Percentiles rank a stretch among this genome's conserved stretches.
Conservation (phyloP, 129 eudicot genomes). For the Oenanthe sinensis region DNA sequence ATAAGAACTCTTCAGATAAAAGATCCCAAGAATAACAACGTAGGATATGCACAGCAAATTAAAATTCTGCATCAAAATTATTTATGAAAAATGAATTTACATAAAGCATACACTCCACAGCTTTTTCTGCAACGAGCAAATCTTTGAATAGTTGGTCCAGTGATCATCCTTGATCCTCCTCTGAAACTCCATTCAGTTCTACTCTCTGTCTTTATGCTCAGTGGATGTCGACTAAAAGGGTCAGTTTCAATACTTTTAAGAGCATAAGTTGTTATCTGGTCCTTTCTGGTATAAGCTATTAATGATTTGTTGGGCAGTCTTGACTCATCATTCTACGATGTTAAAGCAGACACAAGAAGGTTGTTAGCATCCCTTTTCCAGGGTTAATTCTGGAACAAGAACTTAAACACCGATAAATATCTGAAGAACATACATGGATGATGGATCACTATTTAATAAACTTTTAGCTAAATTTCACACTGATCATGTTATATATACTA, state of each 20-base stretch:
- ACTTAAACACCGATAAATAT: background rate
- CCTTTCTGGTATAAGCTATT: background rate
- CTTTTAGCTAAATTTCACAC: background rate
- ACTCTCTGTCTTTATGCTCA: slow-evolving; percentile 17
- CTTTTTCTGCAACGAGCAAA: slow-evolving; percentile 18
- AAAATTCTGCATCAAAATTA: background rate
- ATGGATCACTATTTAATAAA: background rate
- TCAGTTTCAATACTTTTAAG: slow-evolving; percentile 26
- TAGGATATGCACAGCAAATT: background rate
- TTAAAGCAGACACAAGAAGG: background rate
- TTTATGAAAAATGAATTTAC: slow-evolving; percentile 30
- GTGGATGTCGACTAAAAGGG: slow-evolving; percentile 19
- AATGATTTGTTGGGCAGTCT: slow-evolving; percentile 11
- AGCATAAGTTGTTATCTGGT: slow-evolving; percentile 16
- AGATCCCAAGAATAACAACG: background rate
- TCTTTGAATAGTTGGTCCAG: slow-evolving; percentile 27
- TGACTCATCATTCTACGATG: slow-evolving; percentile 34
- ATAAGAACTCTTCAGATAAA: background rate
- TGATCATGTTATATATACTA: background rate
- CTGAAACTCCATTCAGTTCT: slow-evolving; percentile 34
- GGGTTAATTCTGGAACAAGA: background rate
- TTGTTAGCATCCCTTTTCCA: background rate
- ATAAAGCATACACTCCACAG: slow-evolving; percentile 43
- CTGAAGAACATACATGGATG: background rate
- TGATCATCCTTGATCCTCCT: slow-evolving; percentile 39